Evolutionary conservation across 2,329 filamentous ascomycete genomes (phyloP).

Genomic region (Aspergillus tanneri): DNA sequence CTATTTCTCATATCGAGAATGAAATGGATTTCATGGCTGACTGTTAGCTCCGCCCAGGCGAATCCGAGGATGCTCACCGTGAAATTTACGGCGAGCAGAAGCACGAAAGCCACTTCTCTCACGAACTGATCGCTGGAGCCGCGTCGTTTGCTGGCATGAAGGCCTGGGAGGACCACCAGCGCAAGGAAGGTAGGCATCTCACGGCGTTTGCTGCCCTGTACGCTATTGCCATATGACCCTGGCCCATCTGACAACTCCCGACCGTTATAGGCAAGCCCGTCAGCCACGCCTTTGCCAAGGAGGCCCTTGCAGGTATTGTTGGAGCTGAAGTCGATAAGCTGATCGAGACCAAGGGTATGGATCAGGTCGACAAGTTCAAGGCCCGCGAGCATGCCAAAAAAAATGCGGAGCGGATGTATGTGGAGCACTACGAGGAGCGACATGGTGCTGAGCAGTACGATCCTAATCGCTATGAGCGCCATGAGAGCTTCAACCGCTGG

Average conservation of each 20-base stretch:
- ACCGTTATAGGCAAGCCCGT: constrained; percentile 62
- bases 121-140: constrained; percentile 73
- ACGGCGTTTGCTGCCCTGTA: not conserved
- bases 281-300: constrained; percentile 73
- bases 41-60: constrained; percentile 37
- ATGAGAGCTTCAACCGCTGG: constrained; percentile 32
- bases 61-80: constrained; percentile 55
- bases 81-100: constrained; percentile 53
- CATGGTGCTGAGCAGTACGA: constrained; percentile 53
- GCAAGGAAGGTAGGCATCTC: constrained; percentile 57
- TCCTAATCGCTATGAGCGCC: constrained; percentile 43
- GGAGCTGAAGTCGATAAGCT: constrained; percentile 75
- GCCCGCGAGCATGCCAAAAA: constrained; percentile 60
- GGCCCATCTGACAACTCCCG: not conserved
- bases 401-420: constrained; percentile 61
- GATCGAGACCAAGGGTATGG: constrained; percentile 67
- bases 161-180: constrained; percentile 73
- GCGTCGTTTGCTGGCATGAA: constrained; percentile 80
- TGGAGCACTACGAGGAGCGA: constrained; percentile 57
- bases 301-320: constrained; percentile 69
- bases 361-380: constrained; percentile 58
- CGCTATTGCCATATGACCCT: not conserved
- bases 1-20: not conserved
- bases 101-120: constrained; percentile 64
- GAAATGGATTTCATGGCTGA: not conserved